Base-by-base conservation (phyloP, 1,284 basidiomycete genomes). In the Boletus mariae region DNA sequence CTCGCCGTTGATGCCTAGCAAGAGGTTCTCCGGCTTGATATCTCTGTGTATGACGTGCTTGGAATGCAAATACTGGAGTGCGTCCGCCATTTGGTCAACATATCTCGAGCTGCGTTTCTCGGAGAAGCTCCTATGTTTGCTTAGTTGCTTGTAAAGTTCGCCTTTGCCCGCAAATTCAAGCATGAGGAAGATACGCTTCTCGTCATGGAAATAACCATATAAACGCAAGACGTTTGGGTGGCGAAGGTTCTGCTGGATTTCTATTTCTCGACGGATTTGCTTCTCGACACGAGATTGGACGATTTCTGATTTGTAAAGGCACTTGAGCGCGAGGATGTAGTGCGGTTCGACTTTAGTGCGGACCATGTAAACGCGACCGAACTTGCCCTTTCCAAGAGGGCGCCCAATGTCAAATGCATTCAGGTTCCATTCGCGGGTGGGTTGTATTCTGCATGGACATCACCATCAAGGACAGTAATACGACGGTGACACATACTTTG, bases 11-110 rank as follows among this genome's bases (percentile, higher is more conserved):
- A 99, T 85, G 13, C 95, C 96, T 9, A 99, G 76, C 8, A 99
- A 79, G 47, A 99, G 73, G 69, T 99, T 99, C 74, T 98, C 97
- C 0, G 97, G 97, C 73, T 99, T 99, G 77, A 99, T 99, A 66
- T 99, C 97, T 25, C 97, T 86, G 69, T 99, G 97, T 55, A 99
- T 99, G 60, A 99, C 93, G 66, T 99, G 95, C 69, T 99, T 99
- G 53, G 80, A 78, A 70, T 99, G 97, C 3, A 99, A 80, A 69
- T 99, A 99, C 9, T 78, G 78, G 43, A 99, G 76, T 1, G 96
- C 97, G 68, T 99, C 97, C 13, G 96, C 91, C 94, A 99, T 98
- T 71, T 99, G 97, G 61, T 94, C 91, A 61, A 98, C 90, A 72
- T 99, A 99, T 67, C 92, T 73, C 32, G 90, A 83, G 59, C 87